Base-by-base conservation (phyloP, 805 yeast species). In the Saitoella complicata region DNA sequence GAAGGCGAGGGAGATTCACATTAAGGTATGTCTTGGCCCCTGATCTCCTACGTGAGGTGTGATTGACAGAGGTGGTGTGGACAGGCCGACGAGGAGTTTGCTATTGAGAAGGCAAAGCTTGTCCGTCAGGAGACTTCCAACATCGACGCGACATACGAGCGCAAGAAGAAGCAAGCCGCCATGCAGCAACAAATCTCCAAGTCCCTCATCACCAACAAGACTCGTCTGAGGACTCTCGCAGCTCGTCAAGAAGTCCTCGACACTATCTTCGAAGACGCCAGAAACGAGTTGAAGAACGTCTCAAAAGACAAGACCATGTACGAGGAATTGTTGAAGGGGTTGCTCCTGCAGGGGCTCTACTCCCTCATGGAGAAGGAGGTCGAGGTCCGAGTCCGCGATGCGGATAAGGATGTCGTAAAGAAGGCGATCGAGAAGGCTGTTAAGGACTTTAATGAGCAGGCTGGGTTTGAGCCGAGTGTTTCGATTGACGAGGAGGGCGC, bases 71-170 rank as follows among this genome's bases (percentile, higher is more conserved):
- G 11, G 11, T 35, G 60, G n/a, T n/a, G n/a, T n/a, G n/a, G n/a
- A 8, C 31, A 50, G 69, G 95, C 97, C 39, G 95, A 93, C 62
- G 98, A 91, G 66, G 99, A 91, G 68, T 91, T 88, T 62, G 97
- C 91, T 66, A 87, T 91, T 58, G 98, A 91, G 63, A 91, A 91
- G 71, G 88, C 95, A 21, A 77, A 85, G 46, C 78, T 91, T 58
- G 97, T 91, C 47, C 83, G 97, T 59, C 73, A 85, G 9, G 98
- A 91, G 66, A 81, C 81, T 46, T 79, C 91, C 43, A 76, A 87
- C 43, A 85, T 91, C 54, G 98, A 91, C 62, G 67, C 78, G 12
- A 67, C 73, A 37, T 84, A 78, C 61, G 87, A 80, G 51, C 77
- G 75, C 55, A 85, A 83, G 61, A 72, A 82, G 67, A 88, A 91